Base-by-base conservation (phyloP, 768 basidiomycete species). In the Leccinum subtestaceum region DNA sequence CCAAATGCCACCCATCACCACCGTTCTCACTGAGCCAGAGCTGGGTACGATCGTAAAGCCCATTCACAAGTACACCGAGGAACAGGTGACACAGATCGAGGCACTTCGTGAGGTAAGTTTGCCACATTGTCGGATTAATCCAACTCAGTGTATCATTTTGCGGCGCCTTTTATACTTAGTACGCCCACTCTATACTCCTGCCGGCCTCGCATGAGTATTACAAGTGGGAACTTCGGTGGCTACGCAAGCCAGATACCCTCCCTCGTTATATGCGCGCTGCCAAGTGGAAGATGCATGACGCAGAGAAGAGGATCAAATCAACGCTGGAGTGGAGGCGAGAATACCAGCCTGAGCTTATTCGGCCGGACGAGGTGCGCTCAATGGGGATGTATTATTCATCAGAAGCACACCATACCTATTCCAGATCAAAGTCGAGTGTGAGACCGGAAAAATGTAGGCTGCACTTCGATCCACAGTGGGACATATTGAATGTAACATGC, bases 241-340 rank as follows among this genome's bases (percentile, higher is more conserved):
- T 95, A 5, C 75, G 78, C 62, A 84, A 75, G 71, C 80, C 83
- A 38, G 91, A 85, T 73, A 92, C 81, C 63, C 72, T 69, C 63
- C 76, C 70, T 67, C 85, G 93, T 13, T 95, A 94, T 68, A 85
- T 92, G 81, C 85, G 93, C 31, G 91, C 93, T 0, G 82, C 89
- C 2, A 94, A 94, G 67, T 93, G 93, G 91, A 86, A 86, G 67
- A 67, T 86, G 34, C 79, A 81, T 25, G 88, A 95, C 53, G 91
- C 83, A 11, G 84, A 93, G 75, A 86, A 84, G 69, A 80, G 93
- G 52, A 85, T 94, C 60, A 85, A 86, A 69, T 82, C 80, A 0
- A 93, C 91, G 0, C 58, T 95, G 4, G 89, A 91, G 61, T 95
- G 93, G 93, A 79, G 93, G 59, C 77, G 93, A 48, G 89, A 93